Evolutionary conservation across 192 early-diverging fungal species (phyloP).

Genomic region (Hyaloraphidium curvatum): DNA sequence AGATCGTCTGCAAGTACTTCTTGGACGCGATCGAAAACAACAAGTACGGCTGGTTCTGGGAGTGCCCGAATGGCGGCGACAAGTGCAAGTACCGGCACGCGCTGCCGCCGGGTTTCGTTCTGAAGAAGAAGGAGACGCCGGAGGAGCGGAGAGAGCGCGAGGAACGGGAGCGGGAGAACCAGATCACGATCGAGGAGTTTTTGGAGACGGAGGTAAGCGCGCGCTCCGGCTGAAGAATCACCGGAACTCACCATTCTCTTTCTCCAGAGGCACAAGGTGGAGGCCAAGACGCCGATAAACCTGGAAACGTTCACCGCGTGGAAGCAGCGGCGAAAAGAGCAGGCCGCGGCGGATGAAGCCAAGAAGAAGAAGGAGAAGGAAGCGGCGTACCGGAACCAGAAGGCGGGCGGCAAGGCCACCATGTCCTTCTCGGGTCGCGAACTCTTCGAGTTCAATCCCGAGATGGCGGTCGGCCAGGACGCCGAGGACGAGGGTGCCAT

Average conservation of each 20-base stretch:
- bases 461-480: conserved; percentile 41
- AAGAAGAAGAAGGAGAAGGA: conserved; percentile 38
- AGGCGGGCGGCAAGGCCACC: conserved; percentile 72
- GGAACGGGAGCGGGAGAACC: conserved; percentile 46
- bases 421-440: conserved; percentile 84
- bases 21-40: conserved; percentile 85
- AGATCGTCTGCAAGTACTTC: conserved; percentile 97
- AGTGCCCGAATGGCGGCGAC: conserved; percentile 85
- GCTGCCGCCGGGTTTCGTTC: conserved; percentile 84
- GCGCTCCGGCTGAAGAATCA: conserved; percentile 4
- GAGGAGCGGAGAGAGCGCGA: conserved; percentile 51
- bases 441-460: conserved; percentile 94
- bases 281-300: conserved; percentile 86
- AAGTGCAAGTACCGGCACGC: conserved; percentile 94
- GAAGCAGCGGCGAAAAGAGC: conserved; percentile 65
- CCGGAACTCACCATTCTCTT: conserved; percentile 2
- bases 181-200: conserved; percentile 92
- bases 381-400: conserved; percentile 22
- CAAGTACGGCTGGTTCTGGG: conserved; percentile 99
- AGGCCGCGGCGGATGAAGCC: conserved; percentile 23
- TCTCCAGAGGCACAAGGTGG: conserved; percentile 74
- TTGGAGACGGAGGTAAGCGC: conserved; percentile 74
- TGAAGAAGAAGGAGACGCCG: conserved; percentile 68
- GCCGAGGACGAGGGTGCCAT: conserved; percentile 55
- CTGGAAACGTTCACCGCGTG: conserved; percentile 77